Conservation (phyloP, 495 filamentous ascomycete genomes). For the Penicillium subrubescens region DNA sequence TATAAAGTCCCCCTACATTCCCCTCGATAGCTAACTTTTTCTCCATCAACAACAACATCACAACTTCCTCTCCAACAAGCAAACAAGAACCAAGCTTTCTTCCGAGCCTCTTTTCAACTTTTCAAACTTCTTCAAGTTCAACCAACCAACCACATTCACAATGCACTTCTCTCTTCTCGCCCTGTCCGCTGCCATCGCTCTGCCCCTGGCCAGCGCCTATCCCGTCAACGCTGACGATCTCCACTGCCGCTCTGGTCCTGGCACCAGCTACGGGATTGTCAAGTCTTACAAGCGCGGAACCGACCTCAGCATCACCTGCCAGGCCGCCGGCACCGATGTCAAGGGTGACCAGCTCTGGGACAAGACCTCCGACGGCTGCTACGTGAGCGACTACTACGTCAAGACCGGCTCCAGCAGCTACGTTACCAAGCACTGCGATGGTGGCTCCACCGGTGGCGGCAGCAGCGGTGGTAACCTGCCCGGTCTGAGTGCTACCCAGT, state of each 20-base stretch:
- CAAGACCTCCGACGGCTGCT: conserved; percentile 22
- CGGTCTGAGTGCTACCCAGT: conserved; percentile 18
- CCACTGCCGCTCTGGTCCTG: conserved; percentile 23
- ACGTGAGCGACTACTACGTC: conserved; percentile 23
- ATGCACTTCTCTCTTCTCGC: conserved; percentile 17
- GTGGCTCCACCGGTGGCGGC: neutral
- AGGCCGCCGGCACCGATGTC: conserved; percentile 17
- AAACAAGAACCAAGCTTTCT: neutral
- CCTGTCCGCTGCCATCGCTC: conserved; percentile 5
- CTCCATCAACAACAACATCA: neutral
- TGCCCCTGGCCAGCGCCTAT: neutral
- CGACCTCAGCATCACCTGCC: conserved; percentile 19
- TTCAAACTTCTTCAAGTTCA: neutral
- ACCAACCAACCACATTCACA: neutral
- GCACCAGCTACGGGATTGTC: conserved; percentile 19
- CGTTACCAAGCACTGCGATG: neutral
- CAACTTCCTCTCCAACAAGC: neutral
- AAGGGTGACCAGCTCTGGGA: conserved; percentile 21
- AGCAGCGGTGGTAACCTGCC: conserved; percentile 16
- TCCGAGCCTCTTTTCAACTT: neutral
- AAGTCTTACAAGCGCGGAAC: conserved; percentile 17
- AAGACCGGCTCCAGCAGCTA: conserved; percentile 5
- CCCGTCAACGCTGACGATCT: conserved; percentile 11
- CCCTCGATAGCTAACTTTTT: neutral
- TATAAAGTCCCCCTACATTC: neutral